Conservation (phyloP, 2,329 filamentous ascomycete genomes). For the Pseudogymnoascus sp. region DNA sequence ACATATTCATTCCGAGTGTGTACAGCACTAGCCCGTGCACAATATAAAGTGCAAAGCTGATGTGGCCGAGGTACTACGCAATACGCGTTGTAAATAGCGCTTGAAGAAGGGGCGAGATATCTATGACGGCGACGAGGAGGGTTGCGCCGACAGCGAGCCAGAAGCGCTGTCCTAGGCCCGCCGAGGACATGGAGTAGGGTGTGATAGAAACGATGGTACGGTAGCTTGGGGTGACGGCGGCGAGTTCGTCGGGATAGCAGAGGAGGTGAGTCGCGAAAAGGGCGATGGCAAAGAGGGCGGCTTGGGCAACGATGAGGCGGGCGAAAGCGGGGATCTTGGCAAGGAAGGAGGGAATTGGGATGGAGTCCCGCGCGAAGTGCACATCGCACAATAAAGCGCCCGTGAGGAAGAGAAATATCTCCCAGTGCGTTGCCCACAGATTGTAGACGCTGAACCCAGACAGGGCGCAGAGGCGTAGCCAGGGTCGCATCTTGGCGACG, state of each 20-base stretch:
- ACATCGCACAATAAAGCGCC: conserved; percentile 19
- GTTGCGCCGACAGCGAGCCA: conserved; percentile 29
- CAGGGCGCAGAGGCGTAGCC: conserved; percentile 21
- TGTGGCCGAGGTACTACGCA: conserved; percentile 50
- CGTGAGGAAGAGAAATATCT: conserved; percentile 19
- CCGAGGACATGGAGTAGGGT: background rate
- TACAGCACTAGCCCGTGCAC: conserved; percentile 49
- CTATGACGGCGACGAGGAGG: conserved; percentile 27
- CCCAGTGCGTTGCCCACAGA: conserved; percentile 16
- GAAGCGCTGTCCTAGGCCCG: conserved; percentile 22
- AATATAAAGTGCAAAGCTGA: conserved; percentile 54
- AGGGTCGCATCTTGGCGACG: conserved; percentile 21
- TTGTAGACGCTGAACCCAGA: conserved; percentile 26
- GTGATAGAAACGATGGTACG: conserved; percentile 4
- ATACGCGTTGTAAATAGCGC: conserved; percentile 41
- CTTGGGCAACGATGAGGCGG: background rate
- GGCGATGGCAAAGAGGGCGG: conserved; percentile 11
- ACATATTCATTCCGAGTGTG: conserved; percentile 13
- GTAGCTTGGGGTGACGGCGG: conserved; percentile 13
- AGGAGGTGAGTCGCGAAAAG: conserved; percentile 14
- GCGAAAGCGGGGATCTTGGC: background rate
- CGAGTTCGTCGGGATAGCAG: conserved; percentile 15
- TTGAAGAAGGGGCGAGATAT: conserved; percentile 35
- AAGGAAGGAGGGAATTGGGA: background rate
- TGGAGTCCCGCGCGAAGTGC: conserved; percentile 14